These are phyloP conservation scores for Russula lepida DNA, from an alignment of 768 basidiomycete species.

Conservation along the genomic window DNA sequence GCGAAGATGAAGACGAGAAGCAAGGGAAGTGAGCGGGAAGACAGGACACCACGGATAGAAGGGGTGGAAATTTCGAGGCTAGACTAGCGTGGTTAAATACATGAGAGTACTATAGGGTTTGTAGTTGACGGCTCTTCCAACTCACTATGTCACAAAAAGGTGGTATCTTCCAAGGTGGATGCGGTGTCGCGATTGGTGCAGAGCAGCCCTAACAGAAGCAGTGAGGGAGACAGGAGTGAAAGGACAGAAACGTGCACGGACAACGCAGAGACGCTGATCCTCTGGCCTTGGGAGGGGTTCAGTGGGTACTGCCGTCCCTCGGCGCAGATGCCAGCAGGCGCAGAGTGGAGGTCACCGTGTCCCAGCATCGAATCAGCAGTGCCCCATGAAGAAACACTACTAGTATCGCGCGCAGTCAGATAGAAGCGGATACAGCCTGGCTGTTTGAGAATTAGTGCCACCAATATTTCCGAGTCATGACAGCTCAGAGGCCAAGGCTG, in stretches of 20 bases:
- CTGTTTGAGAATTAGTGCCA: background rate
- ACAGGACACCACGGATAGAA: too few species aligned
- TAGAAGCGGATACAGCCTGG: background rate
- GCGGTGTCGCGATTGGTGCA: constrained; percentile 8
- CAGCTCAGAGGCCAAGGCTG: constrained; percentile 15
- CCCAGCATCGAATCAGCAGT: background rate
- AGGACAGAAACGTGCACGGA: background rate
- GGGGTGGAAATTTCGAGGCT: too few species aligned
- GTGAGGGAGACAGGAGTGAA: background rate
- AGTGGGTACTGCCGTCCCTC: background rate
- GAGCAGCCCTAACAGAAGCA: constrained; percentile 2
- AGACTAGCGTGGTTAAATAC: too few species aligned
- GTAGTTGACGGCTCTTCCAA: too few species aligned
- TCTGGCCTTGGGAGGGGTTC: constrained; percentile 3
- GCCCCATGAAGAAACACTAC: constrained; percentile 16
- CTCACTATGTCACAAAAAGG: constrained; percentile 8
- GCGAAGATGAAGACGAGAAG: too few species aligned
- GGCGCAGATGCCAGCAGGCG: constrained; percentile 1
- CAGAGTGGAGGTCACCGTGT: background rate
- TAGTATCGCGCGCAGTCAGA: constrained; percentile 1
- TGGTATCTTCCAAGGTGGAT: too few species aligned
- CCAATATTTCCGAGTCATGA: background rate
- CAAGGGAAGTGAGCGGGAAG: too few species aligned
- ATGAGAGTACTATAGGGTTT: too few species aligned
- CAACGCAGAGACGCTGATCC: constrained; percentile 17